Evolutionary conservation across 331 rosid species (phyloP).

Genomic region (Phaseolus coccineus): DNA sequence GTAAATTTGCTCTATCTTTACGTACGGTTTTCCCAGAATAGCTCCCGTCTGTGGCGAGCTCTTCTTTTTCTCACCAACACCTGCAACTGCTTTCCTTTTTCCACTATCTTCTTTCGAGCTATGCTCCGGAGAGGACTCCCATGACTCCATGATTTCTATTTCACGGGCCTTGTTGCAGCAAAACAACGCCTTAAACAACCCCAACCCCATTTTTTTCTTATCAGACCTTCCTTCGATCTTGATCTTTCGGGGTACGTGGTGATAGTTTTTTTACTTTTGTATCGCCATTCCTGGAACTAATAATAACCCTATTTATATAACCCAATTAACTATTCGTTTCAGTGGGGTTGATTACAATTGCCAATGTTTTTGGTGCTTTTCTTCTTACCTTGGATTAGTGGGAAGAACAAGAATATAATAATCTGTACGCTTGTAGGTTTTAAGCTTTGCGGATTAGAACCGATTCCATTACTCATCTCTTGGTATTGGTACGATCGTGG

Average conservation of each 20-base stretch:
- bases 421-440: neutral
- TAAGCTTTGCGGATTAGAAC: conserved; percentile 31
- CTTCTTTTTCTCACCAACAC: neutral
- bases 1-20: conserved; percentile 54
- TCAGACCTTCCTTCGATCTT: neutral
- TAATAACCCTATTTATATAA: conserved; percentile 11
- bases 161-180: conserved; percentile 59
- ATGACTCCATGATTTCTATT: conserved; percentile 53
- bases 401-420: conserved; percentile 35
- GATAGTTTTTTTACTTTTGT: neutral
- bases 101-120: neutral
- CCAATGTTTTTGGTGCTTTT: conserved; percentile 38
- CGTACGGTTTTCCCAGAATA: conserved; percentile 65
- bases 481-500: conserved; percentile 20
- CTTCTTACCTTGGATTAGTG: conserved; percentile 37
- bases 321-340: neutral
- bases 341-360: too few species aligned
- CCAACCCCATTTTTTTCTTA: conserved; percentile 54
- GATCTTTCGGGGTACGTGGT: neutral
- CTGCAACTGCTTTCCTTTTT: neutral
- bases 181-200: conserved; percentile 45
- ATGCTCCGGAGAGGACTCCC: conserved; percentile 43
- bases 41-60: conserved; percentile 49
- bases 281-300: neutral
- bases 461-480: conserved; percentile 48